A percentile compares a stretch with the other conserved stretches of the same genome.
Conservation (phyloP, 495 filamentous ascomycete species). For the Physcia stellaris region DNA sequence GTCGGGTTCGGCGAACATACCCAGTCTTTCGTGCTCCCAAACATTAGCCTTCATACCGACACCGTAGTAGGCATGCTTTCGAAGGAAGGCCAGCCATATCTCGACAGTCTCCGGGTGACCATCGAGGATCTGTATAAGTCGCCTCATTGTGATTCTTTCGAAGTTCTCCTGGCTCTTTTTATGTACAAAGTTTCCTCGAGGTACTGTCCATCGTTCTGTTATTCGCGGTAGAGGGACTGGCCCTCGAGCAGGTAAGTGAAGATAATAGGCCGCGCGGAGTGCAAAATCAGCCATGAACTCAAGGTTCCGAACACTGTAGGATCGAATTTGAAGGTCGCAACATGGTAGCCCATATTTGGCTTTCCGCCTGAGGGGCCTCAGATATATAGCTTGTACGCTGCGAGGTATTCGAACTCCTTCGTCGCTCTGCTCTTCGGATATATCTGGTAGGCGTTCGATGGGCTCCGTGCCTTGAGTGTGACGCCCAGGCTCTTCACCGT, state of each 20-base stretch:
- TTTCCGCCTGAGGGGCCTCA: conserved; percentile 66
- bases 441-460: too few species aligned
- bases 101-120: conserved; percentile 80
- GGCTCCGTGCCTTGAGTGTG: too few species aligned
- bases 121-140: conserved; percentile 87
- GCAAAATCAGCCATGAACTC: conserved; percentile 95
- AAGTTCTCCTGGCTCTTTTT: conserved; percentile 99
- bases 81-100: conserved; percentile 79
- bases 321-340: conserved; percentile 85
- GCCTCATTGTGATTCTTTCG: conserved; percentile 72
- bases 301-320: conserved; percentile 80
- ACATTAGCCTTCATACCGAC: conserved; percentile 98
- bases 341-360: conserved; percentile 63
- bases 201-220: conserved; percentile 87
- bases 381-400: conserved; percentile 71
- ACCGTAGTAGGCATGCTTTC: conserved; percentile 82
- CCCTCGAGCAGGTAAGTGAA: conserved; percentile 72
- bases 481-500: too few species aligned
- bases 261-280: conserved; percentile 86
- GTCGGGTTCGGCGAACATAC: conserved; percentile 21
- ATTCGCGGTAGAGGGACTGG: conserved; percentile 82
- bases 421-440: neutral
- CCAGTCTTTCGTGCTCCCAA: conserved; percentile 69
- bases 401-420: conserved; percentile 45
- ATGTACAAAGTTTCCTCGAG: conserved; percentile 74